Percentiles rank a stretch among this genome's conserved stretches.
Conservation (phyloP, 345 rosid species). For the Brassica napus region DNA sequence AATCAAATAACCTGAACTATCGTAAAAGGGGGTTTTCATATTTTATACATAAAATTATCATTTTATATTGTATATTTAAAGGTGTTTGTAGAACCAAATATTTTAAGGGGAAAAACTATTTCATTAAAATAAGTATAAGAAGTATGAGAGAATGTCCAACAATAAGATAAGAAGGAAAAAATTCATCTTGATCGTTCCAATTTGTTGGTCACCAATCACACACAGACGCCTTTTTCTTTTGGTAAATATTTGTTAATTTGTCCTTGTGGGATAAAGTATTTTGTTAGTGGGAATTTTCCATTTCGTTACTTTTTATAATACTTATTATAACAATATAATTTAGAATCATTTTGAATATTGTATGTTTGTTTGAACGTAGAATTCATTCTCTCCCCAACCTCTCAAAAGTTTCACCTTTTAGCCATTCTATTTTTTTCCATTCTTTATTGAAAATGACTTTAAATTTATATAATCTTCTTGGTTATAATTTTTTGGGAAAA, state of each 20-base stretch:
- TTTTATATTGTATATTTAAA: slow-evolving; percentile 6
- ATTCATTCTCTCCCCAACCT: slow-evolving; percentile 32
- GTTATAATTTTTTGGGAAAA: not conserved
- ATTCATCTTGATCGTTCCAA: slow-evolving; percentile 56
- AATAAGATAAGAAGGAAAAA: slow-evolving; percentile 49
- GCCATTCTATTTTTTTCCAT: slow-evolving; percentile 11
- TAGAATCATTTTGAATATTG: slow-evolving; percentile 21
- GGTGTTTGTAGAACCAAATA: slow-evolving; percentile 7
- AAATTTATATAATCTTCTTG: not conserved
- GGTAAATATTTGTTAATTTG: slow-evolving; percentile 34
- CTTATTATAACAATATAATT: not conserved
- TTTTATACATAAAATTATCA: slow-evolving; percentile 29
- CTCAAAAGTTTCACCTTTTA: slow-evolving; percentile 38
- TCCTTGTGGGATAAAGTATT: slow-evolving; percentile 39
- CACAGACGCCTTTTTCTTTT: slow-evolving; percentile 33
- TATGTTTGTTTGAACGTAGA: slow-evolving; percentile 29
- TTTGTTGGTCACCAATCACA: slow-evolving; percentile 58
- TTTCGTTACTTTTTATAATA: slow-evolving; percentile 26
- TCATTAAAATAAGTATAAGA: slow-evolving; percentile 36
- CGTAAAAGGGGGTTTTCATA: slow-evolving; percentile 29
- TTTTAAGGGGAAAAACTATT: not conserved
- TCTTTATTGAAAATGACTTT: slow-evolving; percentile 5
- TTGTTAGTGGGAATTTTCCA: slow-evolving; percentile 75
- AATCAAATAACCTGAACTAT: slow-evolving; percentile 51
- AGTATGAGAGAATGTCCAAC: not conserved